phyloP scores from a whole-genome alignment of 139 green algal genomes.

The Chlorella sp. region DNA sequence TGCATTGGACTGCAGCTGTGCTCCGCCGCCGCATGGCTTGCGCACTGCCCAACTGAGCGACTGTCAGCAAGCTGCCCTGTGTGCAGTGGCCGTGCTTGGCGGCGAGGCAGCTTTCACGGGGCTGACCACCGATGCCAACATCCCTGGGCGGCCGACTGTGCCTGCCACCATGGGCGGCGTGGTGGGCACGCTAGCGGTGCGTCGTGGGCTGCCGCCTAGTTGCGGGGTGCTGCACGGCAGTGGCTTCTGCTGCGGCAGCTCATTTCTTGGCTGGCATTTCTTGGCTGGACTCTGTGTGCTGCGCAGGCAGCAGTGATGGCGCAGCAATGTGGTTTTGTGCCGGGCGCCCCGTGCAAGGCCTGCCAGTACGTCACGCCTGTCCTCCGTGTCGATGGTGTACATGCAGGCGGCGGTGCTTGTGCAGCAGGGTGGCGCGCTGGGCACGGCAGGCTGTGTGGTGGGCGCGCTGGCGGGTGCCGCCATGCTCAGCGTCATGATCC shows the following conservation, averaged over 20 bases:
- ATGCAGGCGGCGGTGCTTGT: conserved; percentile 18
- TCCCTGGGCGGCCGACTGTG: conserved; percentile 36
- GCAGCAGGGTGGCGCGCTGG: not conserved
- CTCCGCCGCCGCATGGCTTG: too few species aligned
- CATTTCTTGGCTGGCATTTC: too few species aligned
- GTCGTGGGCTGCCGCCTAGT: not conserved
- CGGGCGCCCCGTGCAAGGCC: too few species aligned
- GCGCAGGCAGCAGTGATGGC: not conserved
- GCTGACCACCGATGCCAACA: not conserved
- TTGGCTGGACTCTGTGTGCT: not conserved
- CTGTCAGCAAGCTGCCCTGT: too few species aligned
- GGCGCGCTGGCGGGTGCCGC: conserved; percentile 11
- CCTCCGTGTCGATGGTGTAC: too few species aligned
- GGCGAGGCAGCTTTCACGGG: conserved; percentile 45
- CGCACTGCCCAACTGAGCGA: not conserved
- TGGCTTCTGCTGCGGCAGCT: not conserved
- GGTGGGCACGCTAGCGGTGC: conserved; percentile 35
- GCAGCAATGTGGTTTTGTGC: too few species aligned
- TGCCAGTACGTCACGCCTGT: too few species aligned
- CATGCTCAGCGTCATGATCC: conserved; percentile 31
- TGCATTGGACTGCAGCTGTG: too few species aligned
- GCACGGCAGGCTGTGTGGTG: conserved; percentile 32
- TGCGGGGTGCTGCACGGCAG: not conserved
- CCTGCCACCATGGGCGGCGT: conserved; percentile 25
- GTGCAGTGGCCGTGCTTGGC: conserved; percentile 45